Conservation (phyloP, 176 grass and related monocot species). For the Phragmites australis region DNA sequence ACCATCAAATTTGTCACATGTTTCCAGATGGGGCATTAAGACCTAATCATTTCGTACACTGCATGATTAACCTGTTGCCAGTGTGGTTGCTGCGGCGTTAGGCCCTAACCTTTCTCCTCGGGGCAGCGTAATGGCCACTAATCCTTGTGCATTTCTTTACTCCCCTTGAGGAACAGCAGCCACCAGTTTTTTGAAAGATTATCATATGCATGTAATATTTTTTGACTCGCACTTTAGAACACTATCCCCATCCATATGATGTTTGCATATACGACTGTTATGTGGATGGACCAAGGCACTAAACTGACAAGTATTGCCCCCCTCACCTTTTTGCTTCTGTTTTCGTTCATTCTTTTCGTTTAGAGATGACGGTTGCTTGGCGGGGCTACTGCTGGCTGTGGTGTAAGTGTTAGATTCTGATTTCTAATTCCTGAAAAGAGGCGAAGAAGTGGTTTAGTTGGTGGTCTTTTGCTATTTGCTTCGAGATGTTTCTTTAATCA, state of each 20-base stretch:
- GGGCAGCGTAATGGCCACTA: slow-evolving; percentile 33
- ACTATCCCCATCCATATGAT: slow-evolving; percentile 46
- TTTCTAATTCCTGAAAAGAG: background rate
- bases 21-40: slow-evolving; percentile 51
- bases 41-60: slow-evolving; percentile 36
- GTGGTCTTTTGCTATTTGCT: background rate
- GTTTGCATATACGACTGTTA: slow-evolving; percentile 9
- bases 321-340: slow-evolving; percentile 32
- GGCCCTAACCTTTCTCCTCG: background rate
- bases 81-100: slow-evolving; percentile 22
- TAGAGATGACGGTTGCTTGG: slow-evolving; percentile 31
- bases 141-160: background rate
- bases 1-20: slow-evolving; percentile 52
- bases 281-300: slow-evolving; percentile 41
- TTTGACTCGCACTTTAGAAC: slow-evolving; percentile 40
- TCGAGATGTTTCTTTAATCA: background rate
- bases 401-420: slow-evolving; percentile 13
- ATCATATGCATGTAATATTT: slow-evolving; percentile 22
- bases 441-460: slow-evolving; percentile 25
- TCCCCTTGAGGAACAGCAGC: background rate
- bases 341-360: slow-evolving; percentile 6
- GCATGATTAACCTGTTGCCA: slow-evolving; percentile 40
- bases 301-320: slow-evolving; percentile 5
- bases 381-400: slow-evolving; percentile 26
- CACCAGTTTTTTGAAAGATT: slow-evolving; percentile 51